Conservation (phyloP, 164 flowering plant species). For the Brasenia schreberi region DNA sequence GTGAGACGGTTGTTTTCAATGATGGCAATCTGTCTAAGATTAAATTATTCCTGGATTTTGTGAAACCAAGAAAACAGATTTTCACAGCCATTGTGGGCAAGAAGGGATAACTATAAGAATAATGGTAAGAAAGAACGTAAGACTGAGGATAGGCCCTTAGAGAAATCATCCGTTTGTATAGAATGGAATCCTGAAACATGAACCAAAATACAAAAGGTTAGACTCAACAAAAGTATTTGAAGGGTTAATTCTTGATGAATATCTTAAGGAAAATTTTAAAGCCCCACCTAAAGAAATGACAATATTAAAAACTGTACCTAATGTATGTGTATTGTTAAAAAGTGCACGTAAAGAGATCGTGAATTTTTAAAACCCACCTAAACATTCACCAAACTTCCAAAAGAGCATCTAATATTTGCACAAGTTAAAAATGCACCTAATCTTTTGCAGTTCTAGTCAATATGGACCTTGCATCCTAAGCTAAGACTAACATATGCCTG, state of each 20-base stretch:
- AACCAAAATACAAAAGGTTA: background rate
- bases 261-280: too few relatives aligned
- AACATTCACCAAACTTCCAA: background rate
- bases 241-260: background rate
- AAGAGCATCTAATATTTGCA: background rate
- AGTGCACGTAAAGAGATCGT: too few relatives aligned
- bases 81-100: conserved; percentile 8
- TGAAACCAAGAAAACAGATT: conserved; percentile 9
- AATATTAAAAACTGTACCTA: background rate
- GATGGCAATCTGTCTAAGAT: conserved; percentile 9
- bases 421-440: background rate
- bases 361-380: background rate
- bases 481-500: too few relatives aligned
- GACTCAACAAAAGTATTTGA: background rate
- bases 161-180: conserved; percentile 9
- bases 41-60: conserved; percentile 11
- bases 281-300: background rate
- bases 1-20: conserved; percentile 6
- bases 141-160: conserved; percentile 14
- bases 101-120: conserved; percentile 8
- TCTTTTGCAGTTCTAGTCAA: background rate
- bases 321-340: background rate
- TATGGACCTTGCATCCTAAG: too few relatives aligned
- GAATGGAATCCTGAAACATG: background rate
- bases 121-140: conserved; percentile 12